Evolutionary conservation across 495 filamentous ascomycete species (phyloP).

Genomic region (Hapsidospora chrysogenum): DNA sequence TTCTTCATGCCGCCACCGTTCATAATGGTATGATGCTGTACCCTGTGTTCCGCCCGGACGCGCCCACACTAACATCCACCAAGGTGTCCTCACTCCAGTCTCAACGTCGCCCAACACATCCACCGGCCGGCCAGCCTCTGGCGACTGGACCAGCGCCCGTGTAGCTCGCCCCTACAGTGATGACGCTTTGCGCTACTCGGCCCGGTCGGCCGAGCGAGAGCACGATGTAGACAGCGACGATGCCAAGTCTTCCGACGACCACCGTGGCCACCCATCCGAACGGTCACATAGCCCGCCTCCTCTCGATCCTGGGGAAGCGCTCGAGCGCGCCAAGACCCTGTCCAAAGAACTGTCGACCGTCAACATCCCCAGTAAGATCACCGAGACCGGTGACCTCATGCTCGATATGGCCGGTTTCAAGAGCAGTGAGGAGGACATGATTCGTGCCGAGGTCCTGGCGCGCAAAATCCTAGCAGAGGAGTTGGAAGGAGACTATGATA

Average conservation of each 20-base stretch:
- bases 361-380: conserved; percentile 85
- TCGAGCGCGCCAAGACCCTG: conserved; percentile 66
- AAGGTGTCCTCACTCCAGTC: conserved; percentile 41
- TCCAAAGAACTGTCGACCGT: conserved; percentile 76
- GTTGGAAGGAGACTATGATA: conserved; percentile 86
- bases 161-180: conserved; percentile 25
- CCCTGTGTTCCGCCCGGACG: too few species aligned
- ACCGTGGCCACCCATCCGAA: conserved; percentile 21
- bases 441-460: conserved; percentile 81
- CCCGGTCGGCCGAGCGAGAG: conserved; percentile 26
- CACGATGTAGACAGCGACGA: conserved; percentile 17
- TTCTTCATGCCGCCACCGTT: conserved; percentile 8
- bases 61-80: conserved; percentile 18
- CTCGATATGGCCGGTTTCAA: conserved; percentile 97
- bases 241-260: conserved; percentile 16
- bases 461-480: conserved; percentile 94
- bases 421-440: conserved; percentile 74
- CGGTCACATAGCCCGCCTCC: conserved; percentile 64
- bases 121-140: conserved; percentile 24
- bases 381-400: conserved; percentile 90
- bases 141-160: conserved; percentile 23
- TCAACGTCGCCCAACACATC: conserved; percentile 41
- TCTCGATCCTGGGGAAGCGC: conserved; percentile 55
- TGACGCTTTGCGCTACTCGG: conserved; percentile 18
- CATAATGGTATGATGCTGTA: conserved; percentile 15